These are phyloP conservation scores for Cercospora citrullina DNA, from an alignment of 2,329 filamentous ascomycete species.

Conservation along the genomic window DNA sequence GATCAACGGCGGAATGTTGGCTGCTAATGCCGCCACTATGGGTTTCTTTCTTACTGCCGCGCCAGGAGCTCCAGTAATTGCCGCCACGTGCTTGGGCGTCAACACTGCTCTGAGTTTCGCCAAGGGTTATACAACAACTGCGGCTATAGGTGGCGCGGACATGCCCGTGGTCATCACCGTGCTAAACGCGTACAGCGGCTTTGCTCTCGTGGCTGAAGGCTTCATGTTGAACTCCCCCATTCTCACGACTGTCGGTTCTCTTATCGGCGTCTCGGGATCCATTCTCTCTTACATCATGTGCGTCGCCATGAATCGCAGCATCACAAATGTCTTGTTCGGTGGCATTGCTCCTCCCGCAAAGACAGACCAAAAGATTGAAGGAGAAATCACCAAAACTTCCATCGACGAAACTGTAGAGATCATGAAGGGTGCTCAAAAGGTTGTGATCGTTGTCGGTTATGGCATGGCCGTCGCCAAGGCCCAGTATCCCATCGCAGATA, in stretches of 20 bases:
- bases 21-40: slow-evolving; percentile 78
- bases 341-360: slow-evolving; percentile 67
- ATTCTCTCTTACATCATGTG: slow-evolving; percentile 88
- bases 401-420: slow-evolving; percentile 79
- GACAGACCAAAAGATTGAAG: slow-evolving; percentile 73
- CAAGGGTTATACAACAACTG: slow-evolving; percentile 84
- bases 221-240: slow-evolving; percentile 89
- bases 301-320: slow-evolving; percentile 84
- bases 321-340: slow-evolving; percentile 88
- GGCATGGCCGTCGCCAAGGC: slow-evolving; percentile 95
- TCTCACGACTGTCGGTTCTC: slow-evolving; percentile 77
- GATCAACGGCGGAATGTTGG: slow-evolving; percentile 72
- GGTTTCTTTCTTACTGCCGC: slow-evolving; percentile 79
- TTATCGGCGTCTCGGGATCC: slow-evolving; percentile 85
- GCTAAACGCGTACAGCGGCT: slow-evolving; percentile 86
- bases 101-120: slow-evolving; percentile 77
- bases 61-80: slow-evolving; percentile 74
- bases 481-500: slow-evolving; percentile 85
- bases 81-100: slow-evolving; percentile 72
- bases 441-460: slow-evolving; percentile 89
- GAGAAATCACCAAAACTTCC: slow-evolving; percentile 72
- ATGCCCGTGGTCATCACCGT: slow-evolving; percentile 93
- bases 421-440: slow-evolving; percentile 72
- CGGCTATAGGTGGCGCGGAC: slow-evolving; percentile 87
- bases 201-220: slow-evolving; percentile 84